Percentiles rank a stretch among this genome's conserved stretches.
Conservation (phyloP, 2,329 filamentous ascomycete genomes). For the Trichoderma aggressivum region DNA sequence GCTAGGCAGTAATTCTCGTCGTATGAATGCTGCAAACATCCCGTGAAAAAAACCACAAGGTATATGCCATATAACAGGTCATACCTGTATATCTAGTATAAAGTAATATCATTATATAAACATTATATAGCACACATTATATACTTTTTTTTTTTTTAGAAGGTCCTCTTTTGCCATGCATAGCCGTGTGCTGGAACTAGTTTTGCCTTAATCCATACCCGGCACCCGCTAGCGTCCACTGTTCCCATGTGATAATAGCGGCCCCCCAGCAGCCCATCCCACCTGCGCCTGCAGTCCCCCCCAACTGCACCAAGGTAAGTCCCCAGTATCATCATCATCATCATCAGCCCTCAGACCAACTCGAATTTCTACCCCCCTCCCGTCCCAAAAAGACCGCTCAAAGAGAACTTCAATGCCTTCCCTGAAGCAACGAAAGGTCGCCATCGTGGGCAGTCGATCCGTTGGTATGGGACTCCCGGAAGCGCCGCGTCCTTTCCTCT, state of each 20-base stretch:
- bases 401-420: slow-evolving; percentile 53
- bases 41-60: not conserved
- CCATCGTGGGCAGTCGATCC: slow-evolving; percentile 90
- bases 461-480: slow-evolving; percentile 54
- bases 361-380: not conserved
- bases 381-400: not conserved
- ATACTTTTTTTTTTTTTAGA: not conserved
- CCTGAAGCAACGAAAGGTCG: slow-evolving; percentile 88
- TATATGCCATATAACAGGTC: not conserved
- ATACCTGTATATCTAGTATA: not conserved
- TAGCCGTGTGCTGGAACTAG: not conserved
- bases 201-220: not conserved
- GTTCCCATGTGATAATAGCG: slow-evolving; percentile 5
- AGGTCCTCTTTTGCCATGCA: not conserved
- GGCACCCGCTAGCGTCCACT: not conserved
- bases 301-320: not conserved
- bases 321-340: not conserved
- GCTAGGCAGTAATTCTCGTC: not conserved
- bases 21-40: not conserved
- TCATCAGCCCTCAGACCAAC: not conserved
- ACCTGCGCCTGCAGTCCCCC: not conserved
- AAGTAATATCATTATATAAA: not conserved
- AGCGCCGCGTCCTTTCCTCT: not conserved
- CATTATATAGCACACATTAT: not conserved
- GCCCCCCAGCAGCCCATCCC: not conserved